These are phyloP conservation scores for Sapria himalayana DNA, from an alignment of 345 rosid species.

Conservation along the genomic window DNA sequence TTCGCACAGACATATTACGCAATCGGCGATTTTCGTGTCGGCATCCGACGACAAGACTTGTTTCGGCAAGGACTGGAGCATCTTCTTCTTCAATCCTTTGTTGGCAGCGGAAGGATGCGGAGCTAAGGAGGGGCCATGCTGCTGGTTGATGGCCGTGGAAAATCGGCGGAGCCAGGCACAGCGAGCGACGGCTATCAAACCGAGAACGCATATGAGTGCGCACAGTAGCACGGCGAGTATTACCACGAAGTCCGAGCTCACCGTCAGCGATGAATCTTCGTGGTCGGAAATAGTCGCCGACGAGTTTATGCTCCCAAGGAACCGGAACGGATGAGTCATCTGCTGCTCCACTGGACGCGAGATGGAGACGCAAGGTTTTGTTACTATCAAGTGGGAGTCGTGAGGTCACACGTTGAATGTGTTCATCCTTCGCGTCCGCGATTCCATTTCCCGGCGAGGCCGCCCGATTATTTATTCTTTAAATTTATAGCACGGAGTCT, in stretches of 20 bases:
- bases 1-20: constrained; percentile 63
- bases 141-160: constrained; percentile 13
- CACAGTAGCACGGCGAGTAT: constrained; percentile 80
- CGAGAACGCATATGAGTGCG: constrained; percentile 64
- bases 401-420: too few species aligned
- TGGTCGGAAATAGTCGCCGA: constrained; percentile 12
- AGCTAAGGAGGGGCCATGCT: constrained; percentile 3
- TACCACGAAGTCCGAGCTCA: constrained; percentile 55
- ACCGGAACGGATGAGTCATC: constrained; percentile 40
- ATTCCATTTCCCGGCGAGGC: too few species aligned
- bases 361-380: too few species aligned
- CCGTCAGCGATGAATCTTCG: constrained; percentile 8
- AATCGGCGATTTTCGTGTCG: constrained; percentile 28
- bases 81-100: constrained; percentile 67
- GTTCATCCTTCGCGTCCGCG: too few species aligned
- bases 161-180: constrained; percentile 84
- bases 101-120: constrained; percentile 30
- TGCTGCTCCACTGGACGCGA: too few species aligned
- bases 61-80: constrained; percentile 57
- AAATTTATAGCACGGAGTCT: too few species aligned
- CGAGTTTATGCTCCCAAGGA: constrained; percentile 25
- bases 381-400: too few species aligned
- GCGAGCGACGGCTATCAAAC: constrained; percentile 64
- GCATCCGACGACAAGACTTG: constrained; percentile 31
- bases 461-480: too few species aligned